Conservation (phyloP, 1,284 basidiomycete species). For the Boletellus deceptivus region DNA sequence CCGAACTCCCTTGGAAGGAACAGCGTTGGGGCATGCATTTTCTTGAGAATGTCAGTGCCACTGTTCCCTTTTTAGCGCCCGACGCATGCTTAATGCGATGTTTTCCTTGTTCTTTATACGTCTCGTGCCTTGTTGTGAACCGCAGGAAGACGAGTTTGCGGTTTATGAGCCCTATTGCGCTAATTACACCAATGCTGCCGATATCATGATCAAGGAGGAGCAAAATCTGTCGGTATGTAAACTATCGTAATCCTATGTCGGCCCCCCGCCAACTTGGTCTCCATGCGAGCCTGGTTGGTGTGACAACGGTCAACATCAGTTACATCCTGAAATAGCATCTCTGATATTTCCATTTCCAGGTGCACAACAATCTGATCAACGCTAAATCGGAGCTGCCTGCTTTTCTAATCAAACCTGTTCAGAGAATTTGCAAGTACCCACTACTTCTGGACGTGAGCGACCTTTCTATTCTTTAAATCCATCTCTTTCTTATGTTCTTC, state of each 20-base stretch:
- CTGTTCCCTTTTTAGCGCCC: constrained; percentile 24
- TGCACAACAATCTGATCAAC: constrained; percentile 74
- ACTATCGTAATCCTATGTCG: constrained; percentile 12
- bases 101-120: constrained; percentile 31
- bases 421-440: constrained; percentile 91
- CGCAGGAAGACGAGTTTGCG: constrained; percentile 90
- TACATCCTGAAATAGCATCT: constrained; percentile 20
- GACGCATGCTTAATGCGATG: constrained; percentile 36
- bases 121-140: constrained; percentile 39
- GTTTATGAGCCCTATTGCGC: constrained; percentile 98
- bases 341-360: constrained; percentile 40
- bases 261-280: constrained; percentile 15
- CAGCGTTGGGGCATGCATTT: constrained; percentile 89
- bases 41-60: constrained; percentile 66
- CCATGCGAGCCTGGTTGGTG: constrained; percentile 32
- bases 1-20: constrained; percentile 81
- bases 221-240: constrained; percentile 76
- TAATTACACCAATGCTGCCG: constrained; percentile 87
- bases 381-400: constrained; percentile 87
- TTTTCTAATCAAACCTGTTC: constrained; percentile 88
- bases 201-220: constrained; percentile 84
- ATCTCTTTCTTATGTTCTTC: not conserved
- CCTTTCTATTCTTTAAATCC: constrained; percentile 23
- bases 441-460: constrained; percentile 81
- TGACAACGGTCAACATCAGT: constrained; percentile 39